Conservation (phyloP, 495 filamentous ascomycete species). For the Cenococcum geophilum region DNA sequence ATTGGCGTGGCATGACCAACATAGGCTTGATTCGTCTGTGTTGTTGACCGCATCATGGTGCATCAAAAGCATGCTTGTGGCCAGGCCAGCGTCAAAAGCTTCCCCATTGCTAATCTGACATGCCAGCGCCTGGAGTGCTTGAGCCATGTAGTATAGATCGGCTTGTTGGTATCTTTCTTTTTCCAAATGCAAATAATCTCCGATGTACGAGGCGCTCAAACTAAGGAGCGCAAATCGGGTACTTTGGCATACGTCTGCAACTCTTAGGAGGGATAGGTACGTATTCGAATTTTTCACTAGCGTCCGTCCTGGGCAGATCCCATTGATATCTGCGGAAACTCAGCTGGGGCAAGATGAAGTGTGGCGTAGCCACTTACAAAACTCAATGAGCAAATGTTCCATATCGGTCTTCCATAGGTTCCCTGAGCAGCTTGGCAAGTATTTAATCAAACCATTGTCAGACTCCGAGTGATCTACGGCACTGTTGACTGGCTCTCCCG, state of each 20-base stretch:
- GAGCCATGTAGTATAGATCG: constrained; percentile 21
- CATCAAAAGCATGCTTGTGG: constrained; percentile 25
- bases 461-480: constrained; percentile 5
- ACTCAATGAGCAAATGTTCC: constrained; percentile 24
- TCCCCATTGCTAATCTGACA: constrained; percentile 22
- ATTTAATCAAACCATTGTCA: constrained; percentile 19
- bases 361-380: constrained; percentile 6
- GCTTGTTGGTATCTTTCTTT: constrained; percentile 25
- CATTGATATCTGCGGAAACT: constrained; percentile 12
- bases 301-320: constrained; percentile 25
- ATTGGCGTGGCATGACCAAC: constrained; percentile 25
- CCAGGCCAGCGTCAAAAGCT: constrained; percentile 16
- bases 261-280: constrained; percentile 15
- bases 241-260: constrained; percentile 17
- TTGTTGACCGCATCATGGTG: constrained; percentile 23
- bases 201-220: constrained; percentile 22
- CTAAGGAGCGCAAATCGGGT: constrained; percentile 25
- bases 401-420: constrained; percentile 17
- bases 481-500: not conserved
- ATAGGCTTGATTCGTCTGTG: constrained; percentile 18
- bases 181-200: constrained; percentile 20
- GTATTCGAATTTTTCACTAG: constrained; percentile 12
- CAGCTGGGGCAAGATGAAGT: not conserved
- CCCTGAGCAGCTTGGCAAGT: constrained; percentile 10
- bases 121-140: constrained; percentile 17